Conservation (phyloP, 257 asterid genomes). For the Oldenlandia corymbosa region DNA sequence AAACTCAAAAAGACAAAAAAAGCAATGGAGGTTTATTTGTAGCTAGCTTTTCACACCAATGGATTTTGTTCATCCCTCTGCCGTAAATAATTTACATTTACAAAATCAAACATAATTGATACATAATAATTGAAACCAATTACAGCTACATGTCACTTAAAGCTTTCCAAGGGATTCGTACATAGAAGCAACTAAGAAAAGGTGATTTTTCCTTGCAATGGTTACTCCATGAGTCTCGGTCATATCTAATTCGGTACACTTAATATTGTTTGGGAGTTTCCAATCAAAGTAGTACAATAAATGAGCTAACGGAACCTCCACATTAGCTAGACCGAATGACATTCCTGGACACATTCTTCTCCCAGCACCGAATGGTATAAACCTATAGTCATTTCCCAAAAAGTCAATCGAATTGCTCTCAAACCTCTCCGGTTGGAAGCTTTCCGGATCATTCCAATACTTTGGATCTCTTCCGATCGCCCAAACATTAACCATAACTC, state of each 20-base stretch:
- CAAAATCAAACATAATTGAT: too few species aligned
- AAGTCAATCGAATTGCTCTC: constrained; percentile 14
- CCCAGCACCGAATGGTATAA: constrained; percentile 23
- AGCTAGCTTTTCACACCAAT: too few species aligned
- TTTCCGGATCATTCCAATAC: constrained; percentile 19
- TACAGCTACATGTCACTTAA: too few species aligned
- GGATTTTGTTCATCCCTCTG: too few species aligned
- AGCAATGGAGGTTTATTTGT: too few species aligned
- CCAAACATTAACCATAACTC: constrained; percentile 4
- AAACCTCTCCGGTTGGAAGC: constrained; percentile 22
- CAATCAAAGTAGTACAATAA: constrained; percentile 18
- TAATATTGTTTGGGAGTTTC: constrained; percentile 6
- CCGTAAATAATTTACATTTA: too few species aligned
- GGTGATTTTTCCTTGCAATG: too few species aligned
- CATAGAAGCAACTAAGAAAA: too few species aligned
- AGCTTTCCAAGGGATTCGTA: too few species aligned
- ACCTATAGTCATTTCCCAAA: constrained; percentile 12
- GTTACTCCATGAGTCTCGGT: background rate
- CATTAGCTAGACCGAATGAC: constrained; percentile 8
- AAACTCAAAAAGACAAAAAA: too few species aligned
- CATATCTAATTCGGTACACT: background rate
- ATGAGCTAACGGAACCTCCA: constrained; percentile 17
- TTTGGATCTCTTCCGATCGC: constrained; percentile 20
- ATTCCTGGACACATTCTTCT: constrained; percentile 1
- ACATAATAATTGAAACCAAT: too few species aligned